Base-by-base conservation (phyloP, 129 eudicot genomes). In the Oenanthe sinensis region DNA sequence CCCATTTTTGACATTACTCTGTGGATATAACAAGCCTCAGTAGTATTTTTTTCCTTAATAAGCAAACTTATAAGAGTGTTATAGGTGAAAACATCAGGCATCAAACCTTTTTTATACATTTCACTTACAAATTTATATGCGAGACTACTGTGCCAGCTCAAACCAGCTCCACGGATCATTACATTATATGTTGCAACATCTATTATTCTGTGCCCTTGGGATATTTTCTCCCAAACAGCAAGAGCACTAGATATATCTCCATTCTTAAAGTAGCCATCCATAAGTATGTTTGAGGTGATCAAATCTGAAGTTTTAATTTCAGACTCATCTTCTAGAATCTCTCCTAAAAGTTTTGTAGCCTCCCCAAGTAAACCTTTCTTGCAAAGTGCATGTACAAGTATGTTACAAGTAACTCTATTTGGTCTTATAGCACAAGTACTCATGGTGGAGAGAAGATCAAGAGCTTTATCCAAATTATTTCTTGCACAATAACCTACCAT, bases 131-230 rank as follows among this genome's bases (percentile, higher is more conserved):
- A 90, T 71, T 79, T 89, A 63, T 80, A 91, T 16, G 86, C 90
- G 54, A 77, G 78, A 45, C 75, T 75, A 71, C 85, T 15, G 52
- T 86, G 80, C 68, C 79, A 74, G 16, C 20, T 87, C 78, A 86
- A 77, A 86, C 86, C 88, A 70, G 67, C 81, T 36, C 98, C 98
- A 79, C 82, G 81, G 58, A 90, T 45, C 28, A 93, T 33, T 78
- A 87, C 98, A 81, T 93, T 93, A 83, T 89, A 93, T 4, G 98
- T 90, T 86, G 87, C 87, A 50, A 78, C 80, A 86, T 93, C 97
- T 75, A 83, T 71, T 24, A 71, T 43, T 42, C 55, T 68, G 77
- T 79, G 82, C 82, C 79, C 71, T 75, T 82, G 50, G 46, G 81
- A 68, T 33, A 89, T 84, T 52, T 87, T 85, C 36, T 81, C 81